Base-by-base conservation (phyloP, 108 stramenopile genomes). In the Skeletonema tropicum region DNA sequence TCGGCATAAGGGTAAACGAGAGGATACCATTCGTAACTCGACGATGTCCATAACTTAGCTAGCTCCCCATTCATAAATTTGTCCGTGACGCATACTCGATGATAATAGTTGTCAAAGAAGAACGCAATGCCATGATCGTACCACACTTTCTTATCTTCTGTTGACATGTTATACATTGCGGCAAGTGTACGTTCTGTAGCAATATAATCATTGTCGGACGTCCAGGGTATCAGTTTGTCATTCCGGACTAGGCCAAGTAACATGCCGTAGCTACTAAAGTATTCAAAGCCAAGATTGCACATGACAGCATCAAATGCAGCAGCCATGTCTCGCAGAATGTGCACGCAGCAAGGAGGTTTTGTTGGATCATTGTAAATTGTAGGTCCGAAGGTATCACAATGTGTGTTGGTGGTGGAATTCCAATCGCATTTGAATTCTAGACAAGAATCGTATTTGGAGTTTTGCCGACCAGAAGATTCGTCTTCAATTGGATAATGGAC, bases 231-330 rank as follows among this genome's bases (percentile, higher is more conserved):
- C 2, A 49, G 26, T 29, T 29, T 29, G 26, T 29, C 26, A 29
- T 29, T 29, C 26, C 26, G 26, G 26, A 29, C 26, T 29, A 29
- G 26, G 2, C 26, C 26, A 2, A 49, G 17, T 7, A 49, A 49
- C 48, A 49, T 49, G 48, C 48, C 48, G 7, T 49, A 49, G 48
- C 48, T 49, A 49, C 48, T 49, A 49, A 49, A 49, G 48, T 49
- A 49, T 49, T 49, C 48, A 49, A 49, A 49, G 48, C 48, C 48
- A 17, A 49, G 48, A 21, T 49, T 49, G 48, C 48, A 49, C 48
- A 49, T 49, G 48, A 49, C 48, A 49, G 48, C 48, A 49, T 49
- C 48, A 49, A 49, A 49, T 17, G 48, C 48, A 3, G 48, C 19
- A 49, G 48, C 48, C 48, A 49, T 49, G 19, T 49, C 48, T 19